Evolutionary conservation across 192 early-diverging fungal genomes (phyloP).

Genomic region (Coemansia sp.): DNA sequence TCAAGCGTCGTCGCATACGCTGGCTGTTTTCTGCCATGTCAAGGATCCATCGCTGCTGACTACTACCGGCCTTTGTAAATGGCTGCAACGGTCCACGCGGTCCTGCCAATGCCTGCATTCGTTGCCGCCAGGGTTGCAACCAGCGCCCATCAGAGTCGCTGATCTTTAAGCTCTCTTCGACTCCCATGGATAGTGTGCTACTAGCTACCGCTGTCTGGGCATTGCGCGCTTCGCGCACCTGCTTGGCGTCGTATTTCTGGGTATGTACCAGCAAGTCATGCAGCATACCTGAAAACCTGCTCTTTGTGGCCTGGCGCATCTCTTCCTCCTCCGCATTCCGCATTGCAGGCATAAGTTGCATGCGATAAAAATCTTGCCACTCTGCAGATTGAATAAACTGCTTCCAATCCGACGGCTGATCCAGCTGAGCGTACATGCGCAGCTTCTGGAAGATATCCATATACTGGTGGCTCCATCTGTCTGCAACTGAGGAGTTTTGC

Average conservation of each 20-base stretch:
- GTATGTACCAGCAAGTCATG: constrained; percentile 23
- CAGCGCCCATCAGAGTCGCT: constrained; percentile 18
- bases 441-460: constrained; percentile 29
- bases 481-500: constrained; percentile 7
- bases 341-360: constrained; percentile 41
- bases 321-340: constrained; percentile 35
- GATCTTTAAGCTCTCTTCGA: constrained; percentile 18
- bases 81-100: constrained; percentile 37
- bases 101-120: constrained; percentile 17
- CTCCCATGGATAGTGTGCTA: constrained; percentile 26
- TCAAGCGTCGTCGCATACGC: constrained; percentile 39
- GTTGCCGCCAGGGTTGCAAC: constrained; percentile 28
- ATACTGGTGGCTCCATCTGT: constrained; percentile 28
- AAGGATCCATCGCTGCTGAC: constrained; percentile 35
- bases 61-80: not conserved
- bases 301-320: constrained; percentile 24
- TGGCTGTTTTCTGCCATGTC: constrained; percentile 35
- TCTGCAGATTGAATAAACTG: constrained; percentile 16
- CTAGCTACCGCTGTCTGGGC: constrained; percentile 33
- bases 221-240: constrained; percentile 20
- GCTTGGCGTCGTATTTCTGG: constrained; percentile 12
- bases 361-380: constrained; percentile 38
- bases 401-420: not conserved
- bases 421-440: constrained; percentile 4
- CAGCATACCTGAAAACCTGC: constrained; percentile 21